Percentiles rank a stretch among this genome's conserved stretches.
Evolutionary conservation across 2,329 filamentous ascomycete genomes (phyloP).

Genomic region (Periconia sp.): DNA sequence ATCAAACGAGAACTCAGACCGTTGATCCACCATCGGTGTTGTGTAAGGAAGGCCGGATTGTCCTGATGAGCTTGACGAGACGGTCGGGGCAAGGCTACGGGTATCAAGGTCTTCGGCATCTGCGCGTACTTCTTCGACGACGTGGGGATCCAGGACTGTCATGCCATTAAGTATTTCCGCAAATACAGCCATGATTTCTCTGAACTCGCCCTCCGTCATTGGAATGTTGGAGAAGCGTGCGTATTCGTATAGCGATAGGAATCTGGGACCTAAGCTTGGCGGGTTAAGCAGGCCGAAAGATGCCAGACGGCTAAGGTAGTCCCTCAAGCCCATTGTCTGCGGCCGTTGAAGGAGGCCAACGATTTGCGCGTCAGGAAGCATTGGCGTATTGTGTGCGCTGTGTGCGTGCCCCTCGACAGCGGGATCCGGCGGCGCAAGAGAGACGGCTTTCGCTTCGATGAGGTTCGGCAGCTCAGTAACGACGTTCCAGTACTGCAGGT

Average conservation of each 20-base stretch:
- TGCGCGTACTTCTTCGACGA: constrained; percentile 55
- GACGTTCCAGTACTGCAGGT: constrained; percentile 83
- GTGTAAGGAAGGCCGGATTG: constrained; percentile 33
- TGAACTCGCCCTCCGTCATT: constrained; percentile 74
- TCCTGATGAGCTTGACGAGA: constrained; percentile 21
- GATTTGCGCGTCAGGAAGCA: constrained; percentile 67
- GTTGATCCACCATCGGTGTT: constrained; percentile 30
- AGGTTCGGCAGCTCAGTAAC: constrained; percentile 84
- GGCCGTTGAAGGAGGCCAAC: constrained; percentile 75
- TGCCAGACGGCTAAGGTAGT: constrained; percentile 77
- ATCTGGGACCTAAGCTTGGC: constrained; percentile 59
- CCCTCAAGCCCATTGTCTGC: constrained; percentile 73
- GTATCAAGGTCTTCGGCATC: constrained; percentile 30
- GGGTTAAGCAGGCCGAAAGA: constrained; percentile 68
- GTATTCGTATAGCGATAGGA: constrained; percentile 79
- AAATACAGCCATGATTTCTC: constrained; percentile 82
- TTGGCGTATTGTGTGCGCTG: constrained; percentile 34
- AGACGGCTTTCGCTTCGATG: constrained; percentile 92
- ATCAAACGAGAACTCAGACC: constrained; percentile 28
- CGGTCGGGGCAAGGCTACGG: constrained; percentile 41
- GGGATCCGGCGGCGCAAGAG: constrained; percentile 71
- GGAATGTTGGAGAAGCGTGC: constrained; percentile 80
- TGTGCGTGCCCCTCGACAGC: constrained; percentile 36
- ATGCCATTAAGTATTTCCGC: constrained; percentile 80
- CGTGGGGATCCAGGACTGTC: constrained; percentile 64